These are phyloP conservation scores for Hevea brasiliensis DNA, from an alignment of 345 rosid species.

Conservation along the genomic window DNA sequence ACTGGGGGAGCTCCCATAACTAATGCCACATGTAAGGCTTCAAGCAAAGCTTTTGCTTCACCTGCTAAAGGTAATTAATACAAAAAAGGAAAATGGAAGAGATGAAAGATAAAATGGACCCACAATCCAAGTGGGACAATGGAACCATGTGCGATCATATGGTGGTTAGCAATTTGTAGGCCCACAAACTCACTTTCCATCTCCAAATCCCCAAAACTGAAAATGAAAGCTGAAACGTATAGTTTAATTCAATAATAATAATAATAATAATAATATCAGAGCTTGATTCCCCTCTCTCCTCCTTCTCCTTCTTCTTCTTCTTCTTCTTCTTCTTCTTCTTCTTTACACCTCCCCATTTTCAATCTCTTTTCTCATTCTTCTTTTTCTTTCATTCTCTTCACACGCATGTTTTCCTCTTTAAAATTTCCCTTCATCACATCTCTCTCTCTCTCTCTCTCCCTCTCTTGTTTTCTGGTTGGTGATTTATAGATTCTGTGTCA, in stretches of 20 bases:
- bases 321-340: slow-evolving; percentile 23
- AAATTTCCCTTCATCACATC: slow-evolving; percentile 19
- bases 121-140: slow-evolving; percentile 40
- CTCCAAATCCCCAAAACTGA: slow-evolving; percentile 20
- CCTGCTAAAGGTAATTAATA: no score
- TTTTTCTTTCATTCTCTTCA: slow-evolving; percentile 10
- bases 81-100: not conserved
- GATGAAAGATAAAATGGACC: slow-evolving; percentile 1
- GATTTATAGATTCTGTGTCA: slow-evolving; percentile 31
- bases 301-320: no score
- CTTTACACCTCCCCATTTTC: slow-evolving; percentile 43
- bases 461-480: slow-evolving; percentile 14
- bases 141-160: slow-evolving; percentile 73
- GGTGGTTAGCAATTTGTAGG: slow-evolving; percentile 51
- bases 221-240: slow-evolving; percentile 29
- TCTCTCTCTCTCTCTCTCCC: no score
- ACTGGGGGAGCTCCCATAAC: no score
- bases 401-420: slow-evolving; percentile 16
- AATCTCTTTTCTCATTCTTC: slow-evolving; percentile 15
- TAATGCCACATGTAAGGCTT: no score
- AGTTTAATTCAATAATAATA: slow-evolving; percentile 7
- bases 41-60: no score
- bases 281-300: slow-evolving; percentile 24
- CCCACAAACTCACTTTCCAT: slow-evolving; percentile 36
- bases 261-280: slow-evolving; percentile 8